A percentile compares a stretch with the other conserved stretches of the same genome.
phyloP scores from a whole-genome alignment of 768 basidiomycete species.

The Rhizopogon salebrosus region DNA sequence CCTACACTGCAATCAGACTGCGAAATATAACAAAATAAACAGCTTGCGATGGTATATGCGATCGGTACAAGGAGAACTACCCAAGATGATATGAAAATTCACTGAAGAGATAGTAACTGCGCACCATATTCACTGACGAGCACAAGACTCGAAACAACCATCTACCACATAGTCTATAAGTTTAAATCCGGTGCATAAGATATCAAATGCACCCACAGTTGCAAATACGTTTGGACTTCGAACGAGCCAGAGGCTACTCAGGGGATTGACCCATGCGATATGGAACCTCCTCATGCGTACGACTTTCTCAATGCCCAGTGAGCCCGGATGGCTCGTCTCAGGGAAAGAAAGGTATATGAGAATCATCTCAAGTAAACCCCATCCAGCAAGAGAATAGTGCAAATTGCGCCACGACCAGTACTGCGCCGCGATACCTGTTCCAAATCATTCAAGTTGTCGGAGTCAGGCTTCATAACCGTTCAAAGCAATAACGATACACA shows the following conservation, averaged over 20 bases:
- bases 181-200: neutral
- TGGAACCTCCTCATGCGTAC: slow-evolving; percentile 31
- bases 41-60: too few relatives aligned
- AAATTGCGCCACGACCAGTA: slow-evolving; percentile 57
- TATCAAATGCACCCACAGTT: slow-evolving; percentile 19
- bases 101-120: slow-evolving; percentile 3
- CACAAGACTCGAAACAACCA: slow-evolving; percentile 27
- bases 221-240: slow-evolving; percentile 57
- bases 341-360: slow-evolving; percentile 36
- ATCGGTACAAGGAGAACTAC: slow-evolving; percentile 23
- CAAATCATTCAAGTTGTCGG: neutral
- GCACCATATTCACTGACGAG: slow-evolving; percentile 26
- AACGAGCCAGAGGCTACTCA: slow-evolving; percentile 40
- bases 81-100: neutral
- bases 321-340: too few relatives aligned
- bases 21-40: too few relatives aligned
- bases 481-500: slow-evolving; percentile 47
- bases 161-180: slow-evolving; percentile 33
- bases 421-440: slow-evolving; percentile 38
- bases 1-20: too few relatives aligned
- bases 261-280: slow-evolving; percentile 46
- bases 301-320: slow-evolving; percentile 48
- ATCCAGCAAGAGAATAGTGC: slow-evolving; percentile 38
- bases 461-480: neutral
- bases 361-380: slow-evolving; percentile 33